Conservation (phyloP, 257 asterid species). For the Mitragyna speciosa region DNA sequence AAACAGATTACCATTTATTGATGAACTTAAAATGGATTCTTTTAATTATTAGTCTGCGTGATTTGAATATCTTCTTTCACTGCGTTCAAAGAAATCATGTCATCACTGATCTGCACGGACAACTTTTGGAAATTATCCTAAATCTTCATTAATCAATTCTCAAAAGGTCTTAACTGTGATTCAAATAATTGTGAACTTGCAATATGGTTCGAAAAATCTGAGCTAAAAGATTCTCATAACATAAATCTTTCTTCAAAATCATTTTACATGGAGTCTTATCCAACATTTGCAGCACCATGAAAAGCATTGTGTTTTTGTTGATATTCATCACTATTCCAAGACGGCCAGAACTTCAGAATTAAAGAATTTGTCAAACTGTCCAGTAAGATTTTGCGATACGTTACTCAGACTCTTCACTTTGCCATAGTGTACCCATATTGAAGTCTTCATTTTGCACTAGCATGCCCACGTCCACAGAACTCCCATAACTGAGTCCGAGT, state of each 20-base stretch:
- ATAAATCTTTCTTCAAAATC: background rate
- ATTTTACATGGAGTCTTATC: background rate
- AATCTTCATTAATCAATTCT: background rate
- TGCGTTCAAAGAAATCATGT: background rate
- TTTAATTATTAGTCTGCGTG: background rate
- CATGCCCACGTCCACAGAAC: too few relatives aligned
- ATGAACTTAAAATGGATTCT: background rate
- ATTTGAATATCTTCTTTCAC: background rate
- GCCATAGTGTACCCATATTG: too few relatives aligned
- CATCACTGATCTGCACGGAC: background rate
- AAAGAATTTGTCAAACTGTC: background rate
- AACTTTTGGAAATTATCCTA: too few relatives aligned
- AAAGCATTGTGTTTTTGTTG: background rate
- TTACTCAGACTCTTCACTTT: too few relatives aligned
- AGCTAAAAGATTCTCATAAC: background rate
- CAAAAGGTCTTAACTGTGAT: background rate
- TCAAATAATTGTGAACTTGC: background rate
- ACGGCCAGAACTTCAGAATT: background rate
- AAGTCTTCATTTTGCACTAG: too few relatives aligned
- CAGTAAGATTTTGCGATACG: background rate
- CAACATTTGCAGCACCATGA: background rate
- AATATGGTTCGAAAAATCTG: background rate
- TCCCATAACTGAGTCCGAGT: too few relatives aligned
- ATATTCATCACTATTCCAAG: background rate
- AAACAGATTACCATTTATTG: background rate